A percentile compares a stretch with the other conserved stretches of the same genome.
These are phyloP conservation scores for Ormosia semicastrata DNA, from an alignment of 306 rosid species.

Conservation along the genomic window DNA sequence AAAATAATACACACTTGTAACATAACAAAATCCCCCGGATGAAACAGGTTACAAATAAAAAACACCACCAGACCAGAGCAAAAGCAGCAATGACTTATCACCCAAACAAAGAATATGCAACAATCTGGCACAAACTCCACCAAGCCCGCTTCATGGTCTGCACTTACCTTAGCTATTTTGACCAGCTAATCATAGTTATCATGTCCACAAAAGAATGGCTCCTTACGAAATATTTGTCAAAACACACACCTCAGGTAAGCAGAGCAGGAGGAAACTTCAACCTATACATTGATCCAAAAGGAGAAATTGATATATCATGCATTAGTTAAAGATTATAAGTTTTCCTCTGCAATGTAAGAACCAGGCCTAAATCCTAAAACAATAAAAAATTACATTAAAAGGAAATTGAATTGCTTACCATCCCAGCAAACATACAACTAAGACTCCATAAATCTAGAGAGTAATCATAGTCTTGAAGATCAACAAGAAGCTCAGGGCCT, in stretches of 20 bases:
- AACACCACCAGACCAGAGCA: background rate
- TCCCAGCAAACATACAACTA: slow-evolving; percentile 97
- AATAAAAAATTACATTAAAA: background rate
- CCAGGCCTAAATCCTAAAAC: background rate
- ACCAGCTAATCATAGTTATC: slow-evolving; percentile 91
- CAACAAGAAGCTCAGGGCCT: slow-evolving; percentile 97
- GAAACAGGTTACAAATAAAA: background rate
- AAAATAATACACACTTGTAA: background rate
- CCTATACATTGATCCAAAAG: slow-evolving; percentile 10
- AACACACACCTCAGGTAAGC: slow-evolving; percentile 47
- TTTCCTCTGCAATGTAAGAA: background rate
- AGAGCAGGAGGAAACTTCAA: slow-evolving; percentile 27
- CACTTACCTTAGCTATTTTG: slow-evolving; percentile 82
- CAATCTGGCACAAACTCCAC: slow-evolving; percentile 14
- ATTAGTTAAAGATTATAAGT: background rate
- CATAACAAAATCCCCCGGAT: background rate
- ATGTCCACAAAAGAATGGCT: slow-evolving; percentile 94
- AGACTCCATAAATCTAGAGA: slow-evolving; percentile 94
- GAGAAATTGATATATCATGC: background rate
- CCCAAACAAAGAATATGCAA: background rate
- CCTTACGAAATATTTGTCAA: slow-evolving; percentile 88
- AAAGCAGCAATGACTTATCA: slow-evolving; percentile 6
- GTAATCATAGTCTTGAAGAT: slow-evolving; percentile 95
- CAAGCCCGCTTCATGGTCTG: background rate
- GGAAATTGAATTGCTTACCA: slow-evolving; percentile 52